Conservation (phyloP, 2,329 filamentous ascomycete genomes). For the Nemania abortiva region DNA sequence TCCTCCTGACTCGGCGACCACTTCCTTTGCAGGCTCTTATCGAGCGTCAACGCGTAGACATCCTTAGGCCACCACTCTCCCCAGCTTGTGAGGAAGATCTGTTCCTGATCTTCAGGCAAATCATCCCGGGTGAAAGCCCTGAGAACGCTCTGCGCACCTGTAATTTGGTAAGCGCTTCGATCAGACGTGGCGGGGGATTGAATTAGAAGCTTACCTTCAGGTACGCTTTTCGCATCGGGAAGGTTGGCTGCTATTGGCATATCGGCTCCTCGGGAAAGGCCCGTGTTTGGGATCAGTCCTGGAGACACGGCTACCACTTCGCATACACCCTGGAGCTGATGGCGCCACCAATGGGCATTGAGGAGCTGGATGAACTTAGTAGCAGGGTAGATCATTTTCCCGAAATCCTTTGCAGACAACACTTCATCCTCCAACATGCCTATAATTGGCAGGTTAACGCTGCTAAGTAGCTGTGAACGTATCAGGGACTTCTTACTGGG, state of each 20-base stretch:
- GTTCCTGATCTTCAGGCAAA: slow-evolving; percentile 63
- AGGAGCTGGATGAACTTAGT: slow-evolving; percentile 66
- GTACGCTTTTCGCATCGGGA: slow-evolving; percentile 62
- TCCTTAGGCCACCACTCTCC: slow-evolving; percentile 67
- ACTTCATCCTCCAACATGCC: slow-evolving; percentile 47
- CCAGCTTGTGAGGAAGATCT: slow-evolving; percentile 68
- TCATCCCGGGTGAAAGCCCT: slow-evolving; percentile 59
- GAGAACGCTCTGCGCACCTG: slow-evolving; percentile 61
- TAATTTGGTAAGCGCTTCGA: neutral
- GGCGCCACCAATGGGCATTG: slow-evolving; percentile 67
- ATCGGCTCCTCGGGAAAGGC: slow-evolving; percentile 53
- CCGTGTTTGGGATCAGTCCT: slow-evolving; percentile 63
- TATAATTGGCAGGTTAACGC: slow-evolving; percentile 29
- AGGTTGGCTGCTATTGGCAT: slow-evolving; percentile 50
- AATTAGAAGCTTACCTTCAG: slow-evolving; percentile 55
- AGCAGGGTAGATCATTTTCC: slow-evolving; percentile 54
- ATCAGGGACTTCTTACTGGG: slow-evolving; percentile 48
- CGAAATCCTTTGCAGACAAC: slow-evolving; percentile 54
- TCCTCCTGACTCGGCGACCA: slow-evolving; percentile 63
- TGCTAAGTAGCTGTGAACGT: neutral
- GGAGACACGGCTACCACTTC: slow-evolving; percentile 66
- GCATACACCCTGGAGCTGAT: slow-evolving; percentile 59
- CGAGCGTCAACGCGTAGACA: slow-evolving; percentile 56
- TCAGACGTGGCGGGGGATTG: neutral
- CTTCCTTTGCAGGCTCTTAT: slow-evolving; percentile 63